Percentiles rank a stretch among this genome's conserved stretches.
Conservation (phyloP, 2,329 filamentous ascomycete species). For the Balansia obtecta region DNA sequence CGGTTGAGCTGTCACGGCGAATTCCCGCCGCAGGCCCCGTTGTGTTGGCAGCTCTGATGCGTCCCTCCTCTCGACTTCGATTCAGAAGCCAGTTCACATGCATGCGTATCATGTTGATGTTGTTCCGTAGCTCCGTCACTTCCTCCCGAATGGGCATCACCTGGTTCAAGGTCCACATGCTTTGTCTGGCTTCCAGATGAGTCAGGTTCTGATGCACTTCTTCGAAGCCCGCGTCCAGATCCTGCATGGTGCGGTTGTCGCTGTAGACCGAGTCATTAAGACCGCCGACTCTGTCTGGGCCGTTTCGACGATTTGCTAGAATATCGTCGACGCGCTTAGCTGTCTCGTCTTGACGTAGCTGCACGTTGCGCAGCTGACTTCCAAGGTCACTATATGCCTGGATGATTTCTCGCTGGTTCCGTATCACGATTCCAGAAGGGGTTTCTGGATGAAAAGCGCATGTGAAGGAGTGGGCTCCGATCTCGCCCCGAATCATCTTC, state of each 20-base stretch:
- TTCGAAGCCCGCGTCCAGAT: constrained; percentile 34
- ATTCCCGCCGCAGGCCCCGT: constrained; percentile 18
- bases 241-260: constrained; percentile 33
- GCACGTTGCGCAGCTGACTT: constrained; percentile 22
- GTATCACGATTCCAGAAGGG: constrained; percentile 38
- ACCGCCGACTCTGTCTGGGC: constrained; percentile 3
- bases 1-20: constrained; percentile 19
- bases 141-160: constrained; percentile 50
- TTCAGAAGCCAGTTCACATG: constrained; percentile 47
- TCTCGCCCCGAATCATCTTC: constrained; percentile 20
- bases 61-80: constrained; percentile 34
- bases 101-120: constrained; percentile 45
- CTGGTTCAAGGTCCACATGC: constrained; percentile 49
- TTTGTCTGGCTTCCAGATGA: constrained; percentile 47
- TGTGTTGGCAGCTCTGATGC: constrained; percentile 24
- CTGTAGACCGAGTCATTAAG: constrained; percentile 30
- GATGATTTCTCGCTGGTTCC: constrained; percentile 35
- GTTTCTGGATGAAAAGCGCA: constrained; percentile 40
- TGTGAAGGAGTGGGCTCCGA: constrained; percentile 31
- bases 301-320: constrained; percentile 21
- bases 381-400: constrained; percentile 24
- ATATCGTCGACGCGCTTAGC: constrained; percentile 22
- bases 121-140: constrained; percentile 46
- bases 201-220: constrained; percentile 43
- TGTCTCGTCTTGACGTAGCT: constrained; percentile 21